Percentiles rank a stretch among this genome's conserved stretches.
Evolutionary conservation across 345 rosid genomes (phyloP).

Genomic region (Microcos paniculata): DNA sequence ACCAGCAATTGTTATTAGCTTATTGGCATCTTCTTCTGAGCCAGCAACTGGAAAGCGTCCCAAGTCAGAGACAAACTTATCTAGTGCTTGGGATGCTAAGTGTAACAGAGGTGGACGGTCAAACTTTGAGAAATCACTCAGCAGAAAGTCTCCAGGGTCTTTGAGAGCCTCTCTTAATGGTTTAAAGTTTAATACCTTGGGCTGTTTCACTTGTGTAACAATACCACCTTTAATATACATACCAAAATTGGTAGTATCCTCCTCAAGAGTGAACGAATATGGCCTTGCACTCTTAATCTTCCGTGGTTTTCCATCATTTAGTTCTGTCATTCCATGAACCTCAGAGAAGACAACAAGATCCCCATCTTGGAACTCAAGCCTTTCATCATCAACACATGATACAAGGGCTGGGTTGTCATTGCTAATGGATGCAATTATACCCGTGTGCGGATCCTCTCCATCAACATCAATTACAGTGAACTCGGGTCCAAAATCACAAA

Average conservation of each 20-base stretch:
- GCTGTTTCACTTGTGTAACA: constrained; percentile 92
- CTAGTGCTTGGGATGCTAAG: too few species aligned
- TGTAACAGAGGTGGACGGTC: too few species aligned
- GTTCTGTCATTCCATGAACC: constrained; percentile 89
- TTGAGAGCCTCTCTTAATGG: constrained; percentile 83
- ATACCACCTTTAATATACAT: constrained; percentile 88
- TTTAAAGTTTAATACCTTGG: constrained; percentile 81
- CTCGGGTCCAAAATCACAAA: constrained; percentile 96
- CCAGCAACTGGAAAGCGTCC: too few species aligned
- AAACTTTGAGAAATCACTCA: constrained; percentile 95
- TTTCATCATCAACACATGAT: constrained; percentile 95
- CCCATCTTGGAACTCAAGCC: constrained; percentile 96
- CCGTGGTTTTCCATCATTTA: constrained; percentile 97
- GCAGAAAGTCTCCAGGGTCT: constrained; percentile 94
- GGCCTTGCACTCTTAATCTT: constrained; percentile 82
- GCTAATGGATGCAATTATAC: constrained; percentile 91
- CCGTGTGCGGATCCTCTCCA: constrained; percentile 94
- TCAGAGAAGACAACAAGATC: constrained; percentile 95
- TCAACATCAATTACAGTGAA: constrained; percentile 91
- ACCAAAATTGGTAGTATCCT: constrained; percentile 70
- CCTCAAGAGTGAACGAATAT: constrained; percentile 84
- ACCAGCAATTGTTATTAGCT: too few species aligned
- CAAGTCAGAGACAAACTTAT: too few species aligned
- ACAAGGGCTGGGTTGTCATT: constrained; percentile 85
- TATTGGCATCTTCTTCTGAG: too few species aligned